Conservation (phyloP, 2,329 filamentous ascomycete genomes). For the Aureobasidium sp. region DNA sequence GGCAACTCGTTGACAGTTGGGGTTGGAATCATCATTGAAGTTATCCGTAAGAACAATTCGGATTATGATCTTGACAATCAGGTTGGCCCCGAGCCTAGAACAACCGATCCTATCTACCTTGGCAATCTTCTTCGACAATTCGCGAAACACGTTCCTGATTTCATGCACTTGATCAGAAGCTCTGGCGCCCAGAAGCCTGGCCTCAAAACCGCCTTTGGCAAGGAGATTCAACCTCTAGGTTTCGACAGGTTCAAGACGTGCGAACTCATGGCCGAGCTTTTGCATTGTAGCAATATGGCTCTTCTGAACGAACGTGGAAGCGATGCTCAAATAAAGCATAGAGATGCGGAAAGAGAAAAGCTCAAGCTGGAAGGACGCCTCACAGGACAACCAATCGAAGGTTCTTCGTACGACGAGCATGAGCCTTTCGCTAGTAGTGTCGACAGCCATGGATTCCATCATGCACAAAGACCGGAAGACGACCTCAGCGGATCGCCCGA, state of each 20-base stretch:
- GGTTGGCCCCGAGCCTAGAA: conserved; percentile 68
- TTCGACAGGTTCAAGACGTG: conserved; percentile 99
- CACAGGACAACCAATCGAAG: conserved; percentile 42
- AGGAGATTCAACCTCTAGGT: conserved; percentile 84
- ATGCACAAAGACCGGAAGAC: conserved; percentile 38
- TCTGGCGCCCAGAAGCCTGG: conserved; percentile 65
- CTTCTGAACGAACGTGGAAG: conserved; percentile 86
- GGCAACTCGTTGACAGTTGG: conserved; percentile 93
- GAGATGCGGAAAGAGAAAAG: conserved; percentile 75
- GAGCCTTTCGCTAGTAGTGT: conserved; percentile 47
- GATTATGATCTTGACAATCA: conserved; percentile 94
- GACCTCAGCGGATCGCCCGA: conserved; percentile 50
- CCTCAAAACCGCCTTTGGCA: conserved; percentile 80
- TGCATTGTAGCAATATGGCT: conserved; percentile 99
- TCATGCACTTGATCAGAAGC: conserved; percentile 84
- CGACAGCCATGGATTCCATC: conserved; percentile 46
- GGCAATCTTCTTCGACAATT: conserved; percentile 85
- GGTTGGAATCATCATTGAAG: conserved; percentile 95
- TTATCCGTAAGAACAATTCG: conserved; percentile 98
- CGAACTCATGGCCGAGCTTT: conserved; percentile 92
- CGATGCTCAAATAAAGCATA: conserved; percentile 72
- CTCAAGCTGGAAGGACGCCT: conserved; percentile 73
- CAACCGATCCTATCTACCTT: conserved; percentile 93
- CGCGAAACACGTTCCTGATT: conserved; percentile 83
- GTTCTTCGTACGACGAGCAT: conserved; percentile 51